These are phyloP conservation scores for Catharanthus roseus DNA, from an alignment of 257 asterid genomes.

Conservation along the genomic window DNA sequence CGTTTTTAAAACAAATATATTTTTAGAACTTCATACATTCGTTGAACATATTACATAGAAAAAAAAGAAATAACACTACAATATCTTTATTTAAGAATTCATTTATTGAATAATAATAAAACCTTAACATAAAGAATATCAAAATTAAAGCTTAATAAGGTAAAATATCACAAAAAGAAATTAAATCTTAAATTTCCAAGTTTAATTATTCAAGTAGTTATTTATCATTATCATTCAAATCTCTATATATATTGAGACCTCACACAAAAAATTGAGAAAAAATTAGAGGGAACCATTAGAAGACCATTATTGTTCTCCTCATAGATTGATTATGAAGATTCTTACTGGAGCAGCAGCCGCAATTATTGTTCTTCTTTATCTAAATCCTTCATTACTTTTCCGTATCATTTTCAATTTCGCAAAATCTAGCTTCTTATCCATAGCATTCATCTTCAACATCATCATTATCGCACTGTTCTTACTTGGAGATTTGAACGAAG, in stretches of 20 bases:
- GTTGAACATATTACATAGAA: too few species aligned
- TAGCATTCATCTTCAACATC: constrained; percentile 6
- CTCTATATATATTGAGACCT: neutral
- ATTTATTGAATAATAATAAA: too few species aligned
- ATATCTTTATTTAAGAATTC: too few species aligned
- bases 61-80: too few species aligned
- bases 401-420: neutral
- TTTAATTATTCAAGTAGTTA: too few species aligned
- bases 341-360: constrained; percentile 1
- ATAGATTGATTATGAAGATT: constrained; percentile 7
- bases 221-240: constrained; percentile 3
- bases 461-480: constrained; percentile 5
- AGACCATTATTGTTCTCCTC: neutral
- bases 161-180: too few species aligned
- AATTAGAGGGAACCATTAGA: neutral
- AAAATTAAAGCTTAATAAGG: too few species aligned
- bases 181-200: too few species aligned
- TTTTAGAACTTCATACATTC: too few species aligned
- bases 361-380: neutral
- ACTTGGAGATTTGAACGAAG: neutral
- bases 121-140: too few species aligned
- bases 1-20: too few species aligned
- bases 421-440: constrained; percentile 10
- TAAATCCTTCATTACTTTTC: constrained; percentile 6
- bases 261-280: neutral